Evolutionary conservation across 495 filamentous ascomycete species (phyloP).

Genomic region (Lepraria neglecta): DNA sequence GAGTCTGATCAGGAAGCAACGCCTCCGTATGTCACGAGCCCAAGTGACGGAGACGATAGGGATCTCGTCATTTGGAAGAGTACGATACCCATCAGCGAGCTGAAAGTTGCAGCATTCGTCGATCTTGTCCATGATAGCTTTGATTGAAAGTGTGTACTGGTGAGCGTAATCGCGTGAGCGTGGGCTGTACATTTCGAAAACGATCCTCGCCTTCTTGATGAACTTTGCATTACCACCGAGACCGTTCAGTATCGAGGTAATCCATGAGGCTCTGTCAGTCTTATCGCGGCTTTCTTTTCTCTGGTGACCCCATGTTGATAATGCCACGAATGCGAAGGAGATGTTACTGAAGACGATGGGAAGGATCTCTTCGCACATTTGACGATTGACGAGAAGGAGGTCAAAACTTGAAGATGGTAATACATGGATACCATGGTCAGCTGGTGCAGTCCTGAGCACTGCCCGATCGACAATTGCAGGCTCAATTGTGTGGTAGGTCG

Average conservation of each 20-base stretch:
- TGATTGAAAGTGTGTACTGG: not conserved
- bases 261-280: not conserved
- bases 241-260: not conserved
- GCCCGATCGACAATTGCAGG: no score
- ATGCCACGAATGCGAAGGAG: not conserved
- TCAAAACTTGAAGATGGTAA: not conserved
- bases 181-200: not conserved
- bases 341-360: not conserved
- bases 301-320: not conserved
- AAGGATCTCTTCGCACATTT: not conserved
- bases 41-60: not conserved
- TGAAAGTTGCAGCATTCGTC: not conserved
- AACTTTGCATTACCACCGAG: not conserved
- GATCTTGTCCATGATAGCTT: not conserved
- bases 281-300: not conserved
- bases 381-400: not conserved
- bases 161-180: not conserved
- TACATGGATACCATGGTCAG: not conserved
- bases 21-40: not conserved
- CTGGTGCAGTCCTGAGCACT: no score
- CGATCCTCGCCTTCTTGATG: constrained; percentile 2
- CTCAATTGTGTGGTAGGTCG: not conserved
- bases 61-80: not conserved
- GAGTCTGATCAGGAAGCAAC: not conserved
- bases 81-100: not conserved